phyloP scores from a whole-genome alignment of 805 yeast genomes.

The Yarrowia sp. region DNA sequence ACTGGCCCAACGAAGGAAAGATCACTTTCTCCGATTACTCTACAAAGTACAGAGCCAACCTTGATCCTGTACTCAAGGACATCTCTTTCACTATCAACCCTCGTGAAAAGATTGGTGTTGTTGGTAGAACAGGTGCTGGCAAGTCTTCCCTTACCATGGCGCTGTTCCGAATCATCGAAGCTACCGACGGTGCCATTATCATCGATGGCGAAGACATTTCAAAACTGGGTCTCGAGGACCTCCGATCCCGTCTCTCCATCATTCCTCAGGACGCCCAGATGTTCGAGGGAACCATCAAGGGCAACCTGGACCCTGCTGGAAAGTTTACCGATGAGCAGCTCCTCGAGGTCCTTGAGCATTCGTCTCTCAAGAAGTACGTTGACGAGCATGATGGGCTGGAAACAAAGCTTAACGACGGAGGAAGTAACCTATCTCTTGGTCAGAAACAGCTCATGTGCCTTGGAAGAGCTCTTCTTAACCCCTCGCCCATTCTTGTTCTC shows the following conservation, averaged over 20 bases:
- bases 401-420: slow-evolving; percentile 69
- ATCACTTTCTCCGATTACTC: slow-evolving; percentile 65
- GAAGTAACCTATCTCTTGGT: slow-evolving; percentile 79
- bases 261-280: slow-evolving; percentile 91
- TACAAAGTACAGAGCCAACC: slow-evolving; percentile 66
- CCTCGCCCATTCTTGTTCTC: slow-evolving; percentile 70
- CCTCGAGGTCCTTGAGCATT: slow-evolving; percentile 69
- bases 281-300: slow-evolving; percentile 78
- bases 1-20: slow-evolving; percentile 71
- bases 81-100: slow-evolving; percentile 59
- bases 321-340: slow-evolving; percentile 62
- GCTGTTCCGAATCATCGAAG: slow-evolving; percentile 70
- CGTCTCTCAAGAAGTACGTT: slow-evolving; percentile 61
- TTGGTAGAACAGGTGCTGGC: slow-evolving; percentile 93
- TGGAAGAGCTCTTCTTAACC: slow-evolving; percentile 76
- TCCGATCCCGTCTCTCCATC: slow-evolving; percentile 74
- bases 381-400: slow-evolving; percentile 49
- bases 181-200: slow-evolving; percentile 58
- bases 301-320: slow-evolving; percentile 80
- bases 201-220: slow-evolving; percentile 77
- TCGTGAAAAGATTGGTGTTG: slow-evolving; percentile 77
- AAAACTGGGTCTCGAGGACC: slow-evolving; percentile 67
- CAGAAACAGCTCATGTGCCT: slow-evolving; percentile 81
- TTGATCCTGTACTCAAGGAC: slow-evolving; percentile 70
- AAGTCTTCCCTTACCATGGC: slow-evolving; percentile 79